Conservation (phyloP, 2,329 filamentous ascomycete species). For the Fonsecaea pedrosoi region DNA sequence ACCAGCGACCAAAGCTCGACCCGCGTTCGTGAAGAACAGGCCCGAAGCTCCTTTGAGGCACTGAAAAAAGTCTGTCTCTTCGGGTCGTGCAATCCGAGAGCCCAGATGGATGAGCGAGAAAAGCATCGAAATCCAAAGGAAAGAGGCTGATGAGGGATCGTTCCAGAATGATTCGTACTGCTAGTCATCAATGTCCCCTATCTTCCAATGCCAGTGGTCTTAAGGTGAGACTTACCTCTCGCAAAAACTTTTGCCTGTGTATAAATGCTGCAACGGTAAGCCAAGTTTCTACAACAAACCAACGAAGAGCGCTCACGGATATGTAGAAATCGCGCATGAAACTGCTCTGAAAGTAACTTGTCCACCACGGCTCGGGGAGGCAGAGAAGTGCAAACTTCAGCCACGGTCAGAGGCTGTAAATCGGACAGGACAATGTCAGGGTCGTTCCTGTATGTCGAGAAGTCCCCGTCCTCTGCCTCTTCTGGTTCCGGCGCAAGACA, state of each 20-base stretch:
- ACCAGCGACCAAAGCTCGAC: conserved; percentile 61
- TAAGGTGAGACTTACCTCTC: conserved; percentile 2
- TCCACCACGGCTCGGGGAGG: conserved; percentile 20
- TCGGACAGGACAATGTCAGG: conserved; percentile 6
- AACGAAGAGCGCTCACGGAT: conserved; percentile 7
- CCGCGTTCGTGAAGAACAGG: conserved; percentile 41
- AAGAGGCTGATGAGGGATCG: conserved; percentile 53
- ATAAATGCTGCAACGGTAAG: conserved; percentile 40
- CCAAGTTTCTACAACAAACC: background rate
- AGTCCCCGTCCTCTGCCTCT: background rate
- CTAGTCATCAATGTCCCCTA: background rate
- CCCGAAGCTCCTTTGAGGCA: conserved; percentile 42
- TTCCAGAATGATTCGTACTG: conserved; percentile 62
- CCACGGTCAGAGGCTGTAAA: conserved; percentile 10
- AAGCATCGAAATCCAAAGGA: conserved; percentile 61
- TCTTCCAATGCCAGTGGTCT: background rate
- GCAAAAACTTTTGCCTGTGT: conserved; percentile 19
- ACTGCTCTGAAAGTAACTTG: conserved; percentile 18
- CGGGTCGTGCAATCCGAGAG: conserved; percentile 52
- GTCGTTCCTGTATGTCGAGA: background rate
- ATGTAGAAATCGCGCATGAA: conserved; percentile 14
- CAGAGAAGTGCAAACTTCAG: background rate
- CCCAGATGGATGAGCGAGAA: conserved; percentile 62
- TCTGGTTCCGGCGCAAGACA: conserved; percentile 13
- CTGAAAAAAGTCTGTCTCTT: background rate